phyloP scores from a whole-genome alignment of 768 basidiomycete species.

The Butyriboletus loyo region DNA sequence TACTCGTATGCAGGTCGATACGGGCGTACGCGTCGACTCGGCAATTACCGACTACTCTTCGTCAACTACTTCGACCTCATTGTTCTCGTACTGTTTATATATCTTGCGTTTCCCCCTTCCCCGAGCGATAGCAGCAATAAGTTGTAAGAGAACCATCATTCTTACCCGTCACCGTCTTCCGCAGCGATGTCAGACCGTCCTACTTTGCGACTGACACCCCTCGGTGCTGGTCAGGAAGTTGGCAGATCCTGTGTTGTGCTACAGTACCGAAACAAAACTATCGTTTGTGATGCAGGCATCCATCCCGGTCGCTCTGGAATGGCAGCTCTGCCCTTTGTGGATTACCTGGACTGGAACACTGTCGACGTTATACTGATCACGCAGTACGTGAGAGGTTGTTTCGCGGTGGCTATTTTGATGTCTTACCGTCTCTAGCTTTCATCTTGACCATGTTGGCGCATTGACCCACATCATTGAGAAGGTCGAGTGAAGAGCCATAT shows the following conservation, averaged over 20 bases:
- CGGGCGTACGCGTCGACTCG: slow-evolving; percentile 26
- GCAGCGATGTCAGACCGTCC: slow-evolving; percentile 48
- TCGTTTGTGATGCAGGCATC: slow-evolving; percentile 94
- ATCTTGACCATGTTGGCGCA: slow-evolving; percentile 94
- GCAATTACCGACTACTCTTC: slow-evolving; percentile 16
- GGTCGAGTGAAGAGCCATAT: slow-evolving; percentile 39
- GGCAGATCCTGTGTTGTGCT: slow-evolving; percentile 94
- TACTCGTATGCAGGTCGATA: background rate
- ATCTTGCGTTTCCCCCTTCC: background rate
- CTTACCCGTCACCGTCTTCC: background rate
- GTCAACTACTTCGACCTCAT: too few relatives aligned
- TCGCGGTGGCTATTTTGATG: background rate
- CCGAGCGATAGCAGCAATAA: background rate
- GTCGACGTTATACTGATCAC: slow-evolving; percentile 94
- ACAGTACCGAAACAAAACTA: slow-evolving; percentile 84
- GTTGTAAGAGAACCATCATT: background rate
- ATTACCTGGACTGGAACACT: slow-evolving; percentile 95
- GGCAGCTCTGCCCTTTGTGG: slow-evolving; percentile 90
- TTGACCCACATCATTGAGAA: slow-evolving; percentile 97
- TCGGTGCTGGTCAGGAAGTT: slow-evolving; percentile 96
- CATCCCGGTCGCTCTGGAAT: slow-evolving; percentile 93
- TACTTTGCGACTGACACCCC: slow-evolving; percentile 74
- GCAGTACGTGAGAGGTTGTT: slow-evolving; percentile 58
- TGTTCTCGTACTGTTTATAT: too few relatives aligned
- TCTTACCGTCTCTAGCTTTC: slow-evolving; percentile 58